phyloP scores from a whole-genome alignment of 208 protist genomes.

The Leishmania lainsoni region DNA sequence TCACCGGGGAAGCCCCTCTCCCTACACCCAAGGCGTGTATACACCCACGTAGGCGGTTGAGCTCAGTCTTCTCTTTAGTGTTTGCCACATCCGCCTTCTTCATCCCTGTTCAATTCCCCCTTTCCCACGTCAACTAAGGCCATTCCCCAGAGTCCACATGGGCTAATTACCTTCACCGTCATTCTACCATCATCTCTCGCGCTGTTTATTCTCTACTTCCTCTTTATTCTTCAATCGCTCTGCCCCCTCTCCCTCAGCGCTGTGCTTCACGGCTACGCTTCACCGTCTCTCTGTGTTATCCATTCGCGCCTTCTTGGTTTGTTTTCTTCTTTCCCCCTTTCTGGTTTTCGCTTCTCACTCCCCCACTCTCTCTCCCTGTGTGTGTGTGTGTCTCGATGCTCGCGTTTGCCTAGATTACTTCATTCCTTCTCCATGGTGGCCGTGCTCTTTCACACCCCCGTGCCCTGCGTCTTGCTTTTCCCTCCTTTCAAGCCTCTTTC shows the following conservation, averaged over 20 bases:
- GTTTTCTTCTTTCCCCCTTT: neutral
- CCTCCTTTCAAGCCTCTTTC: slow-evolving; percentile 19
- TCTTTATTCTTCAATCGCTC: neutral
- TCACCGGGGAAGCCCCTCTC: neutral
- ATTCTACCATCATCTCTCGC: neutral
- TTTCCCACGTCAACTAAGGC: neutral
- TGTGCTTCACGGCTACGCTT: neutral
- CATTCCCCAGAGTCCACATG: too few relatives aligned
- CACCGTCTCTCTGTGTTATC: neutral
- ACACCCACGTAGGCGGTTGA: neutral
- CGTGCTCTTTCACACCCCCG: too few relatives aligned
- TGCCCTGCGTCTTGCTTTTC: neutral
- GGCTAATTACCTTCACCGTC: neutral
- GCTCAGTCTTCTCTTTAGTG: neutral
- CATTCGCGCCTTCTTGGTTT: neutral
- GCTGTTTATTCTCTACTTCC: neutral
- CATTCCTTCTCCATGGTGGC: too few relatives aligned
- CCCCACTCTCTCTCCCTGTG: neutral
- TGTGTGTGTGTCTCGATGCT: neutral
- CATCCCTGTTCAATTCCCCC: neutral
- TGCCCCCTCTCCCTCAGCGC: neutral
- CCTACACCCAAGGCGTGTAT: neutral
- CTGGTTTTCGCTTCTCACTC: neutral
- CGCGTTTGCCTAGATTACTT: neutral
- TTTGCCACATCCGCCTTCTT: neutral